These are phyloP conservation scores for Didymosphaeria variabile DNA, from an alignment of 2,329 filamentous ascomycete genomes.

Conservation along the genomic window DNA sequence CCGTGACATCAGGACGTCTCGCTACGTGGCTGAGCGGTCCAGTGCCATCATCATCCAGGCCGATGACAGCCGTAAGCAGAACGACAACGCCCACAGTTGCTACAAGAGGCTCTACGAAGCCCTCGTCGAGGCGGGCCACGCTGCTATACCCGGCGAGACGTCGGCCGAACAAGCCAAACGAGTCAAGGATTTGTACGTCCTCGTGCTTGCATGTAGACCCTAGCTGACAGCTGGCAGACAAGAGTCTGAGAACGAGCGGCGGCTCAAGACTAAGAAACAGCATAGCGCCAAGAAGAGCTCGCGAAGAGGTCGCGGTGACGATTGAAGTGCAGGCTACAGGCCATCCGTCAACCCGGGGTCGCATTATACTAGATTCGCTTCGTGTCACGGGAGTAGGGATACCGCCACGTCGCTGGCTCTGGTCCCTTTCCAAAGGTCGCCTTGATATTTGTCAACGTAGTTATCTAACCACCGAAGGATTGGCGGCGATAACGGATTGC, in stretches of 20 bases:
- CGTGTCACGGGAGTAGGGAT: conserved; percentile 2
- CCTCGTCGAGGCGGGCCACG: conserved; percentile 60
- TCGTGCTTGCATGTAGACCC: conserved; percentile 19
- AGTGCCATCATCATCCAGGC: conserved; percentile 68
- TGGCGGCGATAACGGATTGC: conserved; percentile 4
- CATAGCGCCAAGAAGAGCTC: conserved; percentile 70
- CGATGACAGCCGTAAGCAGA: conserved; percentile 70
- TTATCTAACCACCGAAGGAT: conserved; percentile 12
- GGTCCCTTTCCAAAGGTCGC: background rate
- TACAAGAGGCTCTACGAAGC: conserved; percentile 66
- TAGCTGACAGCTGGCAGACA: conserved; percentile 54
- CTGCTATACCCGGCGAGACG: conserved; percentile 68
- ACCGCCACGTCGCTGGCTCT: conserved; percentile 12
- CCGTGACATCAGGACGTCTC: conserved; percentile 59
- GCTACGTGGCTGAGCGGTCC: conserved; percentile 64
- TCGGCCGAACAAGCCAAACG: conserved; percentile 63
- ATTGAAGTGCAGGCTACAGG: conserved; percentile 31
- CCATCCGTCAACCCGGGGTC: background rate
- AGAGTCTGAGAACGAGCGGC: conserved; percentile 65
- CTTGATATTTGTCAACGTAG: conserved; percentile 11
- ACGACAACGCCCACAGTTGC: conserved; percentile 67
- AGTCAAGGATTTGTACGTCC: conserved; percentile 62
- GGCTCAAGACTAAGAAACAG: conserved; percentile 67
- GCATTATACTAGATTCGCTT: background rate
- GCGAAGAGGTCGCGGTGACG: conserved; percentile 53